phyloP scores from a whole-genome alignment of 1,284 basidiomycete genomes.

The Phenoliferia sp. region DNA sequence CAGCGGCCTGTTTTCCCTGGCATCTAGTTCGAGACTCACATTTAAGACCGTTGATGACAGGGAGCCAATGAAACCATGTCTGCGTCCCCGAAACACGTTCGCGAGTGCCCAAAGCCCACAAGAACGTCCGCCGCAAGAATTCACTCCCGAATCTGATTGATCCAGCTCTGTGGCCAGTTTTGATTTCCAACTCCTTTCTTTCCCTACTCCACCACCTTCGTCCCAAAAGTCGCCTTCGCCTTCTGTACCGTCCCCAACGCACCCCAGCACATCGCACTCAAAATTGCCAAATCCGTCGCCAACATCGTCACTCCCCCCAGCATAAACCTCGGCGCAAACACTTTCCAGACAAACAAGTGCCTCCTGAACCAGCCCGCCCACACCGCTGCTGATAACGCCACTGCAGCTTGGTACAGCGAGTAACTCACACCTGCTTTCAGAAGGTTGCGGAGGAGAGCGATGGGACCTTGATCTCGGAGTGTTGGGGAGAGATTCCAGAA shows the following conservation, averaged over 20 bases:
- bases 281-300: conserved; percentile 13
- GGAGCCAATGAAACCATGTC: too few species aligned
- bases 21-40: too few species aligned
- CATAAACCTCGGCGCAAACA: conserved; percentile 89
- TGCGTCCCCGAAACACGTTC: too few species aligned
- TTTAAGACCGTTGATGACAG: too few species aligned
- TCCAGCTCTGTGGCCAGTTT: too few species aligned
- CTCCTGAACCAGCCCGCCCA: conserved; percentile 72
- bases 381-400: conserved; percentile 66
- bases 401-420: conserved; percentile 61
- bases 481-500: conserved; percentile 81
- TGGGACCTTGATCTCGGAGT: conserved; percentile 29
- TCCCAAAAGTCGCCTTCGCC: conserved; percentile 19
- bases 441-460: conserved; percentile 42
- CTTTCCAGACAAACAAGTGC: conserved; percentile 99
- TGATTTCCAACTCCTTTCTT: too few species aligned
- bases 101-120: too few species aligned
- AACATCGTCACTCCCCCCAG: conserved; percentile 19
- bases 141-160: too few species aligned
- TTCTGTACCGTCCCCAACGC: conserved; percentile 14
- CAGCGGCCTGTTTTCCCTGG: too few species aligned
- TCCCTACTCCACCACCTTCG: conserved; percentile 16
- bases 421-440: conserved; percentile 57
- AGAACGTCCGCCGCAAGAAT: too few species aligned
- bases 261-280: conserved; percentile 21